Base-by-base conservation (phyloP, 2,329 filamentous ascomycete genomes). In the Sclerotinia sclerotiorum region DNA sequence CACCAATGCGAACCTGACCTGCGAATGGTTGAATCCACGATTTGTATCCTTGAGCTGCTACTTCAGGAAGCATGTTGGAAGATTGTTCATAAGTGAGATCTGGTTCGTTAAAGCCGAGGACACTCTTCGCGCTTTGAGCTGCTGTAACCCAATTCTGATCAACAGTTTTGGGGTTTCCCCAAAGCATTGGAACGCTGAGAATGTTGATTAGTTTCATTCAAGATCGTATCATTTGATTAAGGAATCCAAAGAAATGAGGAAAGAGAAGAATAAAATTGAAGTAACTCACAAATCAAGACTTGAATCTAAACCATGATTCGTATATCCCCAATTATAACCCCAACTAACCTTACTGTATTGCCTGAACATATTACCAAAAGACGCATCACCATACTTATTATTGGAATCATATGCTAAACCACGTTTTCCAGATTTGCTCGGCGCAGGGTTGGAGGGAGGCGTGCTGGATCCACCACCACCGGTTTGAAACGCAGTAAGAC, bases 51-150 rank as follows among this genome's bases (percentile, higher is more conserved):
- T 71, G 63, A 6, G 79, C 81, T 27, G 81, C 82, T 61, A 81
- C 67, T 52, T 69, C 70, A 2, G 72, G 69, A 27, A 69, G 54
- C 32, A 74, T 72, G 81, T 88, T 85, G 73, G 86, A 81, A 78
- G 90, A 88, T 32, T 76, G 77, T 1, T 56, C 66, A 42, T 71
- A 73, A n/a, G 74, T 74, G 70, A 84, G 83, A 78, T 91, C 89
- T 54, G 87, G 87, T 82, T 91, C 89, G 82, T 91, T 91, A 84
- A 90, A 90, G 77, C 84, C 83, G 75, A 91, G 83, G 65, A 90
- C 78, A 73, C 82, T 81, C 72, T 82, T 83, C 72, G 77, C 72
- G 69, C 89, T 82, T 69, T 85, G 83, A 61, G 83, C 86, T 71
- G 84, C 82, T 13, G 70, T 57, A 32, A 76, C 74, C 87, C 88